Evolutionary conservation across 257 asterid genomes (phyloP), one percentile per base, ranked within the genome.

Genomic region (Nyctanthes arbortristis): DNA sequence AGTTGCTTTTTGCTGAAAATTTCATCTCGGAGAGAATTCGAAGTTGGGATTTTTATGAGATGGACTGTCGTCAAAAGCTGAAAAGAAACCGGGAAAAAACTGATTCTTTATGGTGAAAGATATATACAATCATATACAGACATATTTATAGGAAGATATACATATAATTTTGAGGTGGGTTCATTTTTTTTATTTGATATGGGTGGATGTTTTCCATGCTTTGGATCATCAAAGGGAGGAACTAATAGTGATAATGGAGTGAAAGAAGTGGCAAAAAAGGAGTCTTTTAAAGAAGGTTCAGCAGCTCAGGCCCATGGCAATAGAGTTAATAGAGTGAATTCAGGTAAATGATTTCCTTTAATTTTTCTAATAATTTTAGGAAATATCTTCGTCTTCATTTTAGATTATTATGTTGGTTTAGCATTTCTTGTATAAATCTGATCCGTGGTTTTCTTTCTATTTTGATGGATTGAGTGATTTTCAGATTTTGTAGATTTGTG

Each of bases 151-250:
- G 29, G 61, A 47, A 34, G 77, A 54, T 76, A 77, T 69, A 63
- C 32, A 61, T 65, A 68, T 61, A 67, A 45, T 57, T 71, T 76
- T 70, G 78, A 61, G 75, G 86, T 76, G 84, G 82, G 80, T 76
- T 76, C 45, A 6, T 60, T 77, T 73, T 73, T 71, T 76, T 76
- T 71, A 71, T 80, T 68, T 75, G 83, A 79, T 65, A 84, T 84
- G 96, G 98, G 95, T 81, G 83, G 96, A 81, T 89, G 96, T 83
- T 85, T 89, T 62, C 88, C 96, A 35, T 92, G 98, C 80, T 84
- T 89, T 82, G 87, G 87, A 86, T 89, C 98, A 80, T 86, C 96
- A 70, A 71, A 80, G 43, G 84, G 71, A 71, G 85, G 73, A 49
- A 72, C 64, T 37, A 62, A 55, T 25, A 45, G 47, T 72, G 83